Base-by-base conservation (phyloP, 2,329 filamentous ascomycete species). In the Aspergillus novofumigatus region DNA sequence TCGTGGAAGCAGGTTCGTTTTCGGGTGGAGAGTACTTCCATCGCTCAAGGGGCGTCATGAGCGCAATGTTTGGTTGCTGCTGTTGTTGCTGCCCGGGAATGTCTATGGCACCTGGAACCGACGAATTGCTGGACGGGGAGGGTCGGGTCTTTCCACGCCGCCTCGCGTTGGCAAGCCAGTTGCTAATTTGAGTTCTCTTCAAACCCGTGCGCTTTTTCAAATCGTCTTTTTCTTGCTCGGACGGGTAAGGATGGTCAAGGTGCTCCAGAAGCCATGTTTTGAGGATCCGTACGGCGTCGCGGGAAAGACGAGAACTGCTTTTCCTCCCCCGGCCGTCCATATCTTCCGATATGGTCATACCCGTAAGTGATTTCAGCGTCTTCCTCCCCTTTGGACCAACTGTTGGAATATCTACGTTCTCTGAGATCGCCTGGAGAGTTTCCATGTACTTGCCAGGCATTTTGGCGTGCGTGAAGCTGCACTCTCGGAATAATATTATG, bases 101-200 rank as follows among this genome's bases (percentile, higher is more conserved):
- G 61, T 92, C 86, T 60, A 96, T 87, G 4, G 87, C 84, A 26
- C 85, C 82, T 49, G 87, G 77, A 63, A 87, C 84, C 1, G 91
- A 89, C 4, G 90, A 92, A 20, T 82, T 85, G 29, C 84, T 86
- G 61, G 87, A 82, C 49, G 85, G 85, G 1, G 66, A 59, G 57
- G 84, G 80, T 50, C 86, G 84, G 54, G 89, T 86, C 77, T 96
- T 96, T 65, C 90, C 87, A 60, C 92, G 83, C 56, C 92, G 85
- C 47, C 92, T 86, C 56, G 91, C 91, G 73, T 96, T 96, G 58
- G 92, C 92, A 49, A 96, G 84, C 92, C 92, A 96, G 71, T 95
- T 96, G 10, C 87, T 88, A 65, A 96, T 93, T 69, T 97, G 92
- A 14, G 83, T 88, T 66, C 90, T 86, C 71, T 86, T 92, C 44